Conservation (phyloP, 257 asterid genomes). For the Galeopsis tetrahit region DNA sequence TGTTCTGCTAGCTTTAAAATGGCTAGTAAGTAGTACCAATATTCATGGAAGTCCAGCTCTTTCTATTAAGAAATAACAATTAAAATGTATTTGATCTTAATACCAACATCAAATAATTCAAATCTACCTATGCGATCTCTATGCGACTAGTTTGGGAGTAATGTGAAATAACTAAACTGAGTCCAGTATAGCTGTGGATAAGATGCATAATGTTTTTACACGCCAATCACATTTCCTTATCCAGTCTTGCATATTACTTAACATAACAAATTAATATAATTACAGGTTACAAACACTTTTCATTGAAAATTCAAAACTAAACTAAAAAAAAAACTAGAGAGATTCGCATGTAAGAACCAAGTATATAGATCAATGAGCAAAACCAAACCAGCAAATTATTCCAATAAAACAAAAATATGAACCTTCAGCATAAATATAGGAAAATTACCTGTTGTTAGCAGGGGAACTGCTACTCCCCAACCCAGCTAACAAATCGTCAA, state of each 20-base stretch:
- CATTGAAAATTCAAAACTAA: neutral
- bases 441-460: slow-evolving; percentile 62
- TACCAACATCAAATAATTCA: slow-evolving; percentile 19
- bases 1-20: slow-evolving; percentile 18
- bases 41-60: neutral
- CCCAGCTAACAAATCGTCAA: slow-evolving; percentile 80
- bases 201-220: slow-evolving; percentile 1
- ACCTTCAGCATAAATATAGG: slow-evolving; percentile 15
- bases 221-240: slow-evolving; percentile 5
- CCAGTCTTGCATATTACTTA: neutral
- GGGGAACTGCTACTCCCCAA: slow-evolving; percentile 61
- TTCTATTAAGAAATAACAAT: neutral
- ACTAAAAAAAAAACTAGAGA: neutral
- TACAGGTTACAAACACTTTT: slow-evolving; percentile 1
- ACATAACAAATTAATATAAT: slow-evolving; percentile 14
- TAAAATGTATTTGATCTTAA: neutral
- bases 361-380: no score
- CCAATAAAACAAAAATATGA: slow-evolving; percentile 8
- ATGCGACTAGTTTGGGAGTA: neutral
- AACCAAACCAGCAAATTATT: slow-evolving; percentile 18
- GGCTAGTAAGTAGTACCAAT: slow-evolving; percentile 7
- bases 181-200: slow-evolving; percentile 6
- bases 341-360: neutral
- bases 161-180: neutral
- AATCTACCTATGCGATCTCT: slow-evolving; percentile 1